Evolutionary conservation across 2,329 filamentous ascomycete species (phyloP).

Genomic region (Seiridium cupressi): DNA sequence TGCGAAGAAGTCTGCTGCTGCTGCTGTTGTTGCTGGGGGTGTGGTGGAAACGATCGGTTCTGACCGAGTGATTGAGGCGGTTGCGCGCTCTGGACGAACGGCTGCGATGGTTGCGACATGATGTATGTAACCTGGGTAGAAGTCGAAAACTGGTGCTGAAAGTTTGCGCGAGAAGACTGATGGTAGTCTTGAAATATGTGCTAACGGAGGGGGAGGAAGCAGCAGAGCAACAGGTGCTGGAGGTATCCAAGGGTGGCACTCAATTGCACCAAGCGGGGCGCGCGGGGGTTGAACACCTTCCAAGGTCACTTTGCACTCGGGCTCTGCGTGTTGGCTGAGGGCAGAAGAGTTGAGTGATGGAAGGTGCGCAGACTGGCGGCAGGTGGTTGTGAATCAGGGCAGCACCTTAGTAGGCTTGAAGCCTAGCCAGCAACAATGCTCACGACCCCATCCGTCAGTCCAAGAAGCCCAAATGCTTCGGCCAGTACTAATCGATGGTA

Average conservation of each 20-base stretch:
- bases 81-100: conserved; percentile 18
- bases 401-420: conserved; percentile 2
- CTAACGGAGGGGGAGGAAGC: background rate
- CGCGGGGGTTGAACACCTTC: background rate
- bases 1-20: background rate
- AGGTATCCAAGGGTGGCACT: background rate
- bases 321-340: background rate
- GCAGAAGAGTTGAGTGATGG: background rate
- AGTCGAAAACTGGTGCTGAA: background rate
- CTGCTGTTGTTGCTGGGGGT: conserved; percentile 9
- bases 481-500: background rate
- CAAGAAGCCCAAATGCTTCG: background rate
- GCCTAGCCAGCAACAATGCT: conserved; percentile 3
- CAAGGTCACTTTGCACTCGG: background rate
- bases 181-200: background rate
- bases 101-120: conserved; percentile 26
- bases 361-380: background rate
- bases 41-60: conserved; percentile 29
- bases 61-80: conserved; percentile 29
- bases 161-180: background rate
- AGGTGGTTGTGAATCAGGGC: background rate
- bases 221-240: background rate
- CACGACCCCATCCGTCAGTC: conserved; percentile 4
- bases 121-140: background rate
- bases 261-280: background rate